Conservation (phyloP, 1,139 yeast genomes). For the Protomyces lactucae-debilis region DNA sequence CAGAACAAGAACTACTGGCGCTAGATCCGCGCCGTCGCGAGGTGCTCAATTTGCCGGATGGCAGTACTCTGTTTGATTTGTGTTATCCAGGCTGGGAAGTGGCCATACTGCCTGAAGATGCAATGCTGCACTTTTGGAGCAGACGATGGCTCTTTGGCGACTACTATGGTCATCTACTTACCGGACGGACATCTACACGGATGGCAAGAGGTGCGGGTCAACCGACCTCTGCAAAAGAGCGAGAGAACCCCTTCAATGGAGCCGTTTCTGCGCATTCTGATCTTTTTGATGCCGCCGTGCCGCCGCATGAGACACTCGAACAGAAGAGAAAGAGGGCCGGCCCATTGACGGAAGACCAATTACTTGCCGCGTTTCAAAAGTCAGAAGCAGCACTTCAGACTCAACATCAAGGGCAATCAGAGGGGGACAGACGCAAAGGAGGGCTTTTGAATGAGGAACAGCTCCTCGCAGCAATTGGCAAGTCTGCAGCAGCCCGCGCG, state of each 20-base stretch:
- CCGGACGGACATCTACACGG: slow-evolving; percentile 2
- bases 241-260: not conserved
- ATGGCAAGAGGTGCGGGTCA: not conserved
- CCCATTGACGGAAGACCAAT: not conserved
- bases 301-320: not conserved
- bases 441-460: not conserved
- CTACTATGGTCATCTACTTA: slow-evolving; percentile 19
- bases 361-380: not conserved
- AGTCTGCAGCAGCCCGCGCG: not conserved
- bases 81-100: slow-evolving; percentile 26
- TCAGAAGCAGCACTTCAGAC: not conserved
- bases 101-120: slow-evolving; percentile 7
- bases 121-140: slow-evolving; percentile 6
- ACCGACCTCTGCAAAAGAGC: not conserved
- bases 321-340: not conserved
- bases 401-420: too few relatives aligned
- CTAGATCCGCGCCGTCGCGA: not conserved
- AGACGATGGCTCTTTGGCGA: slow-evolving; percentile 17
- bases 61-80: slow-evolving; percentile 10
- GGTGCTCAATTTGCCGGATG: slow-evolving; percentile 20
- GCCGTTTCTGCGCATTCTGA: not conserved
- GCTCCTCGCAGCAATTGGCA: not conserved
- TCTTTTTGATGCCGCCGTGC: not conserved
- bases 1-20: not conserved
- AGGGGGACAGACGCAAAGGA: not conserved